Base-by-base conservation (phyloP, 768 basidiomycete genomes). In the Hortiboletus flavorubellus region DNA sequence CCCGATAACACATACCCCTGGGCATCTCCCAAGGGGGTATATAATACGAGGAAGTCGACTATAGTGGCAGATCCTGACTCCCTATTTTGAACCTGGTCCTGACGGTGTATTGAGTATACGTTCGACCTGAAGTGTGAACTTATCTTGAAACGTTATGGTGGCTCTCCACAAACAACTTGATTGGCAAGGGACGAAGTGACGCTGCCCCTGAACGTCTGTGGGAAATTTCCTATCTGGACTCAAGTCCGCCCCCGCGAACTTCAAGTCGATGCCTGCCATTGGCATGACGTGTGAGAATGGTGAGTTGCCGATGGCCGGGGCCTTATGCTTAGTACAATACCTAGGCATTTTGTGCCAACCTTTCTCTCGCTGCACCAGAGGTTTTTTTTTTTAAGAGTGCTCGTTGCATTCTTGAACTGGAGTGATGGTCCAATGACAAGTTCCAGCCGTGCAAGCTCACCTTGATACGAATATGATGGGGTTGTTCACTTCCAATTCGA, bases 391-490 rank as follows among this genome's bases (percentile, higher is more conserved):
- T 26, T 26, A 2, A 26, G 7, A n/a, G 10, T 31, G 0, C 46
- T 50, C 37, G 8, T 21, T n/a, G 34, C 23, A 18, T 35, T 18
- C 23, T 23, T 8, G 9, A 26, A 6, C 26, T 9, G 16, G n/a
- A 43, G 53, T 43, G 11, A 69, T 69, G 69, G 55, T 64, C 30
- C 16, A 61, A 8, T 69, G 68, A 59, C 2, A 49, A 11, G 46
- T 38, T 26, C 59, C 61, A 39, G 29, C 33, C n/a, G 11, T 63
- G 23, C 6, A 37, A 21, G 23, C 26, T 12, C 42, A 23, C 9
- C 40, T 69, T 14, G 6, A 0, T 0, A 3, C 16, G 49, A 47
- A 68, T n/a, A 26, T 65, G 8, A 35, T 37, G 21, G 68, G 59
- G 68, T 68, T 6, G 59, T 54, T 51, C 29, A 23, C 16, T 15